These are phyloP conservation scores for Lichtheimia hyalospora DNA, from an alignment of 371 early-diverging fungal species.

Conservation along the genomic window DNA sequence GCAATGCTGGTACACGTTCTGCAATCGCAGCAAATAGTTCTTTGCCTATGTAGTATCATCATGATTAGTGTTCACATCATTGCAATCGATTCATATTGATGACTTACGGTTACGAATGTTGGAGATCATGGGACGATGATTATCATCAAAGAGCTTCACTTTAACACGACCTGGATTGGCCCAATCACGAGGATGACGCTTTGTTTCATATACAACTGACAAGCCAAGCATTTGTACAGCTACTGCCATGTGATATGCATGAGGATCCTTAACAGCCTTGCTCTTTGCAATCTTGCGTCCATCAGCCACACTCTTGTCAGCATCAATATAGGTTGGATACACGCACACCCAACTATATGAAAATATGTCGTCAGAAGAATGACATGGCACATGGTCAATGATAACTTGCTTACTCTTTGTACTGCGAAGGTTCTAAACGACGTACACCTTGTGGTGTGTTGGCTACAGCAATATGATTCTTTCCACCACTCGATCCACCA, in stretches of 20 bases:
- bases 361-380: too few relatives aligned
- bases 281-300: slow-evolving; percentile 55
- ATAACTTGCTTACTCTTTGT: slow-evolving; percentile 34
- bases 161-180: slow-evolving; percentile 60
- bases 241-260: slow-evolving; percentile 67
- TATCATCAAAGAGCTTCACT: slow-evolving; percentile 46
- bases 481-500: background rate
- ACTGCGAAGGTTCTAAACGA: slow-evolving; percentile 38
- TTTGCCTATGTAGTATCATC: slow-evolving; percentile 16
- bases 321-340: slow-evolving; percentile 71
- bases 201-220: slow-evolving; percentile 60
- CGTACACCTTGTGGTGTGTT: slow-evolving; percentile 36
- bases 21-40: slow-evolving; percentile 39
- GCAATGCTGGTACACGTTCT: slow-evolving; percentile 30
- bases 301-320: slow-evolving; percentile 45
- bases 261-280: slow-evolving; percentile 54
- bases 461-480: slow-evolving; percentile 27
- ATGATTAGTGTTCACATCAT: background rate
- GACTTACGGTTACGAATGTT: slow-evolving; percentile 3
- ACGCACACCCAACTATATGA: slow-evolving; percentile 58
- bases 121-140: slow-evolving; percentile 7
- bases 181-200: slow-evolving; percentile 63
- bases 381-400: background rate
- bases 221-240: slow-evolving; percentile 59
- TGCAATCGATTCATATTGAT: slow-evolving; percentile 30